These are phyloP conservation scores for Colletotrichum tropicale DNA, from an alignment of 2,329 filamentous ascomycete species.

Conservation along the genomic window DNA sequence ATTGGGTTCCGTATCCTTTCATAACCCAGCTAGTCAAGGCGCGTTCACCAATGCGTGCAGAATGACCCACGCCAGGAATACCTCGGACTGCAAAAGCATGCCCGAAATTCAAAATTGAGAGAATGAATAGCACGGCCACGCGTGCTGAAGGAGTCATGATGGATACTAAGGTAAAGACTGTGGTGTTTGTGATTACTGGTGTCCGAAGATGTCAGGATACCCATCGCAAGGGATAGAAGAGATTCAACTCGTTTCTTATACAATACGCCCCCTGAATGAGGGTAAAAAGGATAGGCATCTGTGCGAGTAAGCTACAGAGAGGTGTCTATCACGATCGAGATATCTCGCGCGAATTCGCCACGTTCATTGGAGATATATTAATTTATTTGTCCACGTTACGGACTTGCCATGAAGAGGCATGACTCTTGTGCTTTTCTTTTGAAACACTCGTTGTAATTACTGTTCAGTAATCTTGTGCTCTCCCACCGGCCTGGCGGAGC, in stretches of 20 bases:
- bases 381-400: neutral
- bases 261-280: too few species aligned
- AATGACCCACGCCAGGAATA: fast-evolving
- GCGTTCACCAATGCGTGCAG: neutral
- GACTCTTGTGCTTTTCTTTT: neutral
- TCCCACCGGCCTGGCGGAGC: neutral
- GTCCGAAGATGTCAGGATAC: neutral
- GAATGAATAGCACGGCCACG: fast-evolving
- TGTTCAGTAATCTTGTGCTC: too few species aligned
- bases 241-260: neutral
- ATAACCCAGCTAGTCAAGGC: neutral
- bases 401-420: neutral
- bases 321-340: neutral
- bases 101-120: neutral
- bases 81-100: neutral
- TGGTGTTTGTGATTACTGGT: neutral
- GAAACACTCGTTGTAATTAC: neutral
- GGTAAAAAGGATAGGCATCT: fast-evolving
- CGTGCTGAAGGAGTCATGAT: neutral
- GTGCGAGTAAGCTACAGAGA: too few species aligned
- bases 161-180: neutral
- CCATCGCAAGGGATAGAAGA: neutral
- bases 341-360: neutral
- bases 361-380: neutral
- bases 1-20: neutral